A percentile compares a stretch with the other conserved stretches of the same genome.
These are phyloP conservation scores for Rubia occidens DNA, from an alignment of 305 asterid species.

Conservation along the genomic window DNA sequence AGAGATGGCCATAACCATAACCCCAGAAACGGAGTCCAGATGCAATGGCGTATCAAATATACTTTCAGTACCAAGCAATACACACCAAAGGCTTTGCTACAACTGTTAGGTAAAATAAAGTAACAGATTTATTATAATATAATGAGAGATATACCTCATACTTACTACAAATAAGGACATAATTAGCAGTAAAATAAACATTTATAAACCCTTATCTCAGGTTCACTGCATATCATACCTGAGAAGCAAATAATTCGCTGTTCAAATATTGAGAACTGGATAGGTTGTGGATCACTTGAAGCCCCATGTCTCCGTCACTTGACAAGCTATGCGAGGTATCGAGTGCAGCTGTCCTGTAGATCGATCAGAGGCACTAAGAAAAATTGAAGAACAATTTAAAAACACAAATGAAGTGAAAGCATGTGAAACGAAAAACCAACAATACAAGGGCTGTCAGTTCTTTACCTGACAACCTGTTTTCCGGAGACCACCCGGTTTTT, in stretches of 20 bases:
- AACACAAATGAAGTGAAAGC: neutral
- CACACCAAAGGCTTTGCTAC: neutral
- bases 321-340: constrained; percentile 77
- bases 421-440: neutral
- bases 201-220: neutral
- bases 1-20: neutral
- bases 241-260: constrained; percentile 81
- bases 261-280: constrained; percentile 65
- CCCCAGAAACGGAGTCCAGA: neutral
- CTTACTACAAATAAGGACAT: neutral
- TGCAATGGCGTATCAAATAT: neutral
- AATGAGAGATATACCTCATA: neutral
- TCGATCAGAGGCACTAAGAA: neutral
- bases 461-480: neutral
- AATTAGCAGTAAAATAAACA: neutral
- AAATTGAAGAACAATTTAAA: neutral
- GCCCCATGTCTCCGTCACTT: constrained; percentile 87
- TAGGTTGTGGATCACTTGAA: constrained; percentile 90
- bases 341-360: constrained; percentile 76
- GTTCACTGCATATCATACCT: constrained; percentile 39
- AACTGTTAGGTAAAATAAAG: neutral
- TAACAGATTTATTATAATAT: neutral
- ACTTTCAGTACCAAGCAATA: neutral
- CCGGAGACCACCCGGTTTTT: neutral
- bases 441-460: neutral